phyloP scores from a whole-genome alignment of 2,329 filamentous ascomycete species.

The Xylariales sp. region DNA sequence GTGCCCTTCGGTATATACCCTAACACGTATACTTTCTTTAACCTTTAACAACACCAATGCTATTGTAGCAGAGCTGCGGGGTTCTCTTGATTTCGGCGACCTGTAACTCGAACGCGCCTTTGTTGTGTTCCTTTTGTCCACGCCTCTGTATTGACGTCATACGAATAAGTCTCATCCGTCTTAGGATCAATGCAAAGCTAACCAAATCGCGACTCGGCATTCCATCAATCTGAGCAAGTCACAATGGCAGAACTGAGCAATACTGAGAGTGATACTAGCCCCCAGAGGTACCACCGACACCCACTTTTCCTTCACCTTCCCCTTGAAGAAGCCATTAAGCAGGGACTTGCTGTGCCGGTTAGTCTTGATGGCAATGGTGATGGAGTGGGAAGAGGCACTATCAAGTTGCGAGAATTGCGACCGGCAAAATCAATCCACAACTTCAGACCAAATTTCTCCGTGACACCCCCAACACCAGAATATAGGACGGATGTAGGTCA shows the following conservation, averaged over 20 bases:
- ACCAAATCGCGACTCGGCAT: no score
- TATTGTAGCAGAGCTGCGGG: no score
- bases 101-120: no score
- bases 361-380: background rate
- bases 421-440: background rate
- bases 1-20: no score
- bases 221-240: background rate
- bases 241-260: background rate
- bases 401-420: background rate
- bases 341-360: constrained; percentile 10
- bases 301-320: constrained; percentile 8
- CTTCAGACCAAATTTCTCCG: background rate
- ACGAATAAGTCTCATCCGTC: no score
- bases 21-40: no score
- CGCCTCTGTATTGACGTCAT: no score
- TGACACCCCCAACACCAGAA: no score
- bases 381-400: background rate
- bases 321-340: constrained; percentile 13
- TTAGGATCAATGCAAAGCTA: no score
- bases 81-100: no score
- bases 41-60: no score
- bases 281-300: constrained; percentile 7
- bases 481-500: background rate
- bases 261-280: background rate
- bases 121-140: no score